phyloP scores from a whole-genome alignment of 805 yeast genomes.

The Cyberlindnera petersonii region DNA sequence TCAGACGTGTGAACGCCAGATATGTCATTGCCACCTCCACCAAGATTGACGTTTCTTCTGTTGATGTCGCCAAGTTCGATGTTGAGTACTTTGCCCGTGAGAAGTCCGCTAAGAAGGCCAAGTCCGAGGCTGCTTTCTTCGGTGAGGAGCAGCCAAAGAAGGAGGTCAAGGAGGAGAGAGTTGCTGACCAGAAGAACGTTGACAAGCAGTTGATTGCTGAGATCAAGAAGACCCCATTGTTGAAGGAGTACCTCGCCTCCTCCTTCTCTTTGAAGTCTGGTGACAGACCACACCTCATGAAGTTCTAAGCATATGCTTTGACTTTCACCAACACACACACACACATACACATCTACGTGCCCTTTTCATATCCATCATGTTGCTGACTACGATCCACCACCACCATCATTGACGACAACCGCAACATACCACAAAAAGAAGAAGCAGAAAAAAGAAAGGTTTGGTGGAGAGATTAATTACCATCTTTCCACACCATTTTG shows the following conservation, averaged over 20 bases:
- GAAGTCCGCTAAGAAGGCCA: slow-evolving; percentile 75
- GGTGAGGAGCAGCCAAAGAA: slow-evolving; percentile 70
- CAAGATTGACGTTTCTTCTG: slow-evolving; percentile 71
- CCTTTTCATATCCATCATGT: too few relatives aligned
- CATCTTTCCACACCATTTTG: not conserved
- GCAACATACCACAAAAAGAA: not conserved
- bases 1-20: slow-evolving; percentile 98
- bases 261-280: slow-evolving; percentile 96
- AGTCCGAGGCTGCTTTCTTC: slow-evolving; percentile 92
- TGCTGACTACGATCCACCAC: too few relatives aligned
- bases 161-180: slow-evolving; percentile 89
- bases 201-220: slow-evolving; percentile 90
- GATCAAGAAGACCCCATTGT: slow-evolving; percentile 95
- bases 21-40: slow-evolving; percentile 99
- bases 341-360: too few relatives aligned
- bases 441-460: too few relatives aligned
- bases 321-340: slow-evolving; percentile 1
- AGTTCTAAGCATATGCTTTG: slow-evolving; percentile 58
- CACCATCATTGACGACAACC: too few relatives aligned
- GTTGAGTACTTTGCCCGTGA: slow-evolving; percentile 97
- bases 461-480: slow-evolving; percentile 1
- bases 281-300: slow-evolving; percentile 97
- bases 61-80: slow-evolving; percentile 87
- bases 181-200: slow-evolving; percentile 94
- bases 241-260: slow-evolving; percentile 94